A percentile compares a stretch with the other conserved stretches of the same genome.
These are phyloP conservation scores for Neonectria punicea DNA, from an alignment of 2,329 filamentous ascomycete genomes.

Conservation along the genomic window DNA sequence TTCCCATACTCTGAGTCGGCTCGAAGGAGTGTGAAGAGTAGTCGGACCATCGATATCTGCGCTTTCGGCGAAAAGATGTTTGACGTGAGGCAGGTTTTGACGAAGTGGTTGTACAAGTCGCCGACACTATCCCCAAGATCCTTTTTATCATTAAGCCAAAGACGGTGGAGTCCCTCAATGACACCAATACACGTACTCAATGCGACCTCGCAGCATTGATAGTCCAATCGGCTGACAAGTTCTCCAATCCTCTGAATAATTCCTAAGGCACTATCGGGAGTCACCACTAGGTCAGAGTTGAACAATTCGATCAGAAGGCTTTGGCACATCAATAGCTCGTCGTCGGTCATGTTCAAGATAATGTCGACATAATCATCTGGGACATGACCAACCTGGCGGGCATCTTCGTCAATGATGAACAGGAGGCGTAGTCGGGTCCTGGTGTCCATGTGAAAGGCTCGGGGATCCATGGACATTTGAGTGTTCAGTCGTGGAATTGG, in stretches of 20 bases:
- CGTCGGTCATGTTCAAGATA: slow-evolving; percentile 60
- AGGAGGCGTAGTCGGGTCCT: slow-evolving; percentile 59
- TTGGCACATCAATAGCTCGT: slow-evolving; percentile 65
- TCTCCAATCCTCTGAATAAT: slow-evolving; percentile 63
- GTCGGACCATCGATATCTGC: slow-evolving; percentile 71
- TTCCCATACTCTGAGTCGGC: slow-evolving; percentile 74
- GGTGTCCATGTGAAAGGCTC: slow-evolving; percentile 61
- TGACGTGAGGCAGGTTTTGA: slow-evolving; percentile 72
- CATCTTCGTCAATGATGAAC: slow-evolving; percentile 54
- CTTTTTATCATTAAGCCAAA: slow-evolving; percentile 71
- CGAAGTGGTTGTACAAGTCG: slow-evolving; percentile 83
- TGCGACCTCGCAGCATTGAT: slow-evolving; percentile 79
- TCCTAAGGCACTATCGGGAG: slow-evolving; percentile 56
- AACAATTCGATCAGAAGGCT: slow-evolving; percentile 63
- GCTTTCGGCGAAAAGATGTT: slow-evolving; percentile 76
- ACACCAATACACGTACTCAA: slow-evolving; percentile 74
- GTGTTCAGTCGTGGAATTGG: slow-evolving; percentile 60
- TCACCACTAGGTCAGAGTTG: slow-evolving; percentile 62
- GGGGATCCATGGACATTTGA: slow-evolving; percentile 53
- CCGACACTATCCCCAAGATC: slow-evolving; percentile 73
- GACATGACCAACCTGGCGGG: slow-evolving; percentile 59
- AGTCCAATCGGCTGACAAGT: slow-evolving; percentile 66
- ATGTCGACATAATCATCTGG: slow-evolving; percentile 62
- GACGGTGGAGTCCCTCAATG: slow-evolving; percentile 69
- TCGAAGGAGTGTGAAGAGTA: slow-evolving; percentile 78